Evolutionary conservation across 495 filamentous ascomycete species (phyloP), one percentile per base, ranked within the genome.

Genomic region (Penicillium chermesinum): DNA sequence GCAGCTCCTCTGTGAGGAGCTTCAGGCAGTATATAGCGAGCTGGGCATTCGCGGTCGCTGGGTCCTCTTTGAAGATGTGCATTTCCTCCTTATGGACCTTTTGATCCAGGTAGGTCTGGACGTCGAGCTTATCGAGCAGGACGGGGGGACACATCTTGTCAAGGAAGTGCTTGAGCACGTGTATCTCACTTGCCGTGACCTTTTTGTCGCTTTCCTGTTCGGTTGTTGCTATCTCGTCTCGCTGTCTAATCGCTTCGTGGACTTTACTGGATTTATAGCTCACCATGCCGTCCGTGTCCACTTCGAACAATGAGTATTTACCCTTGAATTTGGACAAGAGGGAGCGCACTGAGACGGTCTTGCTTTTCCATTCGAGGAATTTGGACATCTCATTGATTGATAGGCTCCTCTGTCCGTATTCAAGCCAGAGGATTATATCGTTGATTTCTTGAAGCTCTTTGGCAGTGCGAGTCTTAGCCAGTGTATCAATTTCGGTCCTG

Each of bases 91-190:
- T 20, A 12, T 16, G 44, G 22, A 39, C 20, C 20, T 46, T 52
- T 16, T 40, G 14, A 9, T 41, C 9, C 35, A 52, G 34, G 20
- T 52, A 17, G 34, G 45, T 7, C 14, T 52, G 17, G 13, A 52
- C n/a, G 16, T 46, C 35, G 12, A 52, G 43, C 35, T 52, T 52
- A 21, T 37, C 2, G 10, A 27, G 18, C 22, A 52, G 25, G 5
- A 2, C 34, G 1, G 49, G 49, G 3, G 49, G 49, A 16, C 49
- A 52, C 7, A 52, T 42, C 16, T 15, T 45, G 7, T 30, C 21
- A 27, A 52, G 49, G 25, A 52, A 52, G 27, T 52, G 49, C 5
- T 18, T 9, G 14, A 52, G 20, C 21, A 52, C 45, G 9, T 52
- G 34, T 12, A 52, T 17, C 14, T 52, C 49, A n/a, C 42, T 30